Conservation (phyloP, 1,284 basidiomycete genomes). For the Wolfiporia cocos region DNA sequence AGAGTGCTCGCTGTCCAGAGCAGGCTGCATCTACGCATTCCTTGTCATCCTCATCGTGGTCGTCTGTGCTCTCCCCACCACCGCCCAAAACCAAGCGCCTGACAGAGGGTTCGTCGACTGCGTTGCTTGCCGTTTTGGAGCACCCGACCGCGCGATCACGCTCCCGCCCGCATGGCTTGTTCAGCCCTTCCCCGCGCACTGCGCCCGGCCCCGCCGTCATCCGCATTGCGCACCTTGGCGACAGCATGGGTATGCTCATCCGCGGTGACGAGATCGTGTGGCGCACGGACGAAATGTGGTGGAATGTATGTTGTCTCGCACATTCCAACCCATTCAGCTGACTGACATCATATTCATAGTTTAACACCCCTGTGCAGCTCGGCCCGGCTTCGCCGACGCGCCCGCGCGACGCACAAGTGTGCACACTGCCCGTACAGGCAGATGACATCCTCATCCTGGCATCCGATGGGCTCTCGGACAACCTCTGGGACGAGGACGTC, state of each 20-base stretch:
- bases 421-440: slow-evolving; percentile 73
- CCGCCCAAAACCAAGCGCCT: slow-evolving; percentile 28
- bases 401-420: slow-evolving; percentile 68
- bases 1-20: background rate
- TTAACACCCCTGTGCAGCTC: slow-evolving; percentile 90
- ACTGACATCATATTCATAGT: slow-evolving; percentile 34
- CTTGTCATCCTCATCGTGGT: slow-evolving; percentile 1
- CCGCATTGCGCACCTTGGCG: slow-evolving; percentile 88
- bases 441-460: slow-evolving; percentile 90
- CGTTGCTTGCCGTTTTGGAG: slow-evolving; percentile 60
- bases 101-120: slow-evolving; percentile 62
- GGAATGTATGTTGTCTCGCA: slow-evolving; percentile 43
- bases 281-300: slow-evolving; percentile 93
- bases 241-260: slow-evolving; percentile 86
- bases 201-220: slow-evolving; percentile 57
- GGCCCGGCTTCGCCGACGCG: slow-evolving; percentile 72
- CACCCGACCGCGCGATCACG: slow-evolving; percentile 28
- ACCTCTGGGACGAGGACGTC: slow-evolving; percentile 93
- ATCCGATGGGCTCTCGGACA: slow-evolving; percentile 89
- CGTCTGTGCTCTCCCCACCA: slow-evolving; percentile 6
- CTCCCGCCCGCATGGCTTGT: slow-evolving; percentile 13
- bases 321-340: slow-evolving; percentile 1
- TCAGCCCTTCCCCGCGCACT: slow-evolving; percentile 14
- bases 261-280: slow-evolving; percentile 77
- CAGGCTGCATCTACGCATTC: background rate